A percentile compares a stretch with the other conserved stretches of the same genome.
phyloP scores from a whole-genome alignment of 73 alveolate genomes.

The Symbiodinium pilosum region DNA sequence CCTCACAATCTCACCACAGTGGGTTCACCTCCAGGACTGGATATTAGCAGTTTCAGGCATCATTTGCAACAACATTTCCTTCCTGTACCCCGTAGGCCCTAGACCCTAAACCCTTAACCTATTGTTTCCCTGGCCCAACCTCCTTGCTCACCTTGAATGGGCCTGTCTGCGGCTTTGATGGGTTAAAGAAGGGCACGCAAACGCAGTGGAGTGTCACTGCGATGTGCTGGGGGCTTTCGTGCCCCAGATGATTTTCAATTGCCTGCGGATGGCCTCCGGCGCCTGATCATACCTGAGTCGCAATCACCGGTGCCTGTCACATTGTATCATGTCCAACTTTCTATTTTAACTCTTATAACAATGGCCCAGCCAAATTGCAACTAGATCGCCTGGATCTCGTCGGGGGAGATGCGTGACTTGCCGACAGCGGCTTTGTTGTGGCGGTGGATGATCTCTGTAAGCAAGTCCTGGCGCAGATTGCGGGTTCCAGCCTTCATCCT shows the following conservation, averaged over 20 bases:
- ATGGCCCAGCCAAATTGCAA: too few relatives aligned
- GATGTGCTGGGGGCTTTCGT: background rate
- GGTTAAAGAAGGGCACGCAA: background rate
- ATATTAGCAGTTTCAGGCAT: too few relatives aligned
- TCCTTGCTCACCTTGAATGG: too few relatives aligned
- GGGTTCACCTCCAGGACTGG: too few relatives aligned
- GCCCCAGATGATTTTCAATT: background rate
- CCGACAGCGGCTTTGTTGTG: conserved; percentile 16
- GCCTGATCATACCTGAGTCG: conserved; percentile 9
- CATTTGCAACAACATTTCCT: too few relatives aligned
- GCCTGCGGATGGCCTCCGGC: background rate
- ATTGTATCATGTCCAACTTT: too few relatives aligned
- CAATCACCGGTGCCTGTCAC: too few relatives aligned
- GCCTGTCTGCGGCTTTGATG: background rate
- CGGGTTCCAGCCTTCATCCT: background rate
- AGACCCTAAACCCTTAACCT: too few relatives aligned
- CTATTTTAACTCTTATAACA: too few relatives aligned
- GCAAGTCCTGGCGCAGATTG: conserved; percentile 7
- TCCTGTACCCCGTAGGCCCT: too few relatives aligned
- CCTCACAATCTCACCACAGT: conserved; percentile 7
- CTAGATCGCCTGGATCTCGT: background rate
- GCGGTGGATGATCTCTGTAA: background rate
- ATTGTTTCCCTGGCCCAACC: too few relatives aligned
- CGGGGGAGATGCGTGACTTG: background rate
- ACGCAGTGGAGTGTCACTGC: background rate